These are phyloP conservation scores for Ascosphaera apis DNA, from an alignment of 2,329 filamentous ascomycete genomes.

Conservation along the genomic window DNA sequence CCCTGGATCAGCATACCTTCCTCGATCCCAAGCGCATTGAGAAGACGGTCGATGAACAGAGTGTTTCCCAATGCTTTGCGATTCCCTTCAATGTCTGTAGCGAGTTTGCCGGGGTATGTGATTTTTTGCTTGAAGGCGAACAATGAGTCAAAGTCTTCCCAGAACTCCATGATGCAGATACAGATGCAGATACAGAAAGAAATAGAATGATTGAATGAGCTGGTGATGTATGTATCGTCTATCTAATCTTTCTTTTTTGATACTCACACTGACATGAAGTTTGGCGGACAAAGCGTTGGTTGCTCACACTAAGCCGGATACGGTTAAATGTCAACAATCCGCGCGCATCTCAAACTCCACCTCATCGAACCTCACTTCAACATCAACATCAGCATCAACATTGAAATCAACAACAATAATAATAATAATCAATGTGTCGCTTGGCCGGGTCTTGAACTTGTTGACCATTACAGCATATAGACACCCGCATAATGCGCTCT, in stretches of 20 bases:
- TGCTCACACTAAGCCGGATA: slow-evolving; percentile 2
- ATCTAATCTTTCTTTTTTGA: too few species aligned
- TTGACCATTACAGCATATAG: background rate
- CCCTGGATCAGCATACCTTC: slow-evolving; percentile 30
- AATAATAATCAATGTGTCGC: background rate
- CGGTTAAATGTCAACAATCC: slow-evolving; percentile 7
- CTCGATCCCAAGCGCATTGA: slow-evolving; percentile 44
- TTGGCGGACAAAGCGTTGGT: too few species aligned
- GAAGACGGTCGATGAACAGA: slow-evolving; percentile 59
- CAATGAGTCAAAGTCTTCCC: slow-evolving; percentile 42
- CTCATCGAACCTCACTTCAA: background rate
- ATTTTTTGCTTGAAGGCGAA: slow-evolving; percentile 39
- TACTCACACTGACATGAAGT: too few species aligned
- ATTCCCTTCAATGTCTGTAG: slow-evolving; percentile 40
- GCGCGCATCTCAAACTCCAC: background rate
- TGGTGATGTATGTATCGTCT: too few species aligned
- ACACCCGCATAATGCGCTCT: background rate
- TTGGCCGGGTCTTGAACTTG: background rate
- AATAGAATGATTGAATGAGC: too few species aligned
- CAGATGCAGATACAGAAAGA: too few species aligned
- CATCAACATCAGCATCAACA: background rate
- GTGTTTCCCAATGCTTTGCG: slow-evolving; percentile 45
- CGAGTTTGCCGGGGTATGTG: slow-evolving; percentile 36
- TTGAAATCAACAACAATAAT: background rate
- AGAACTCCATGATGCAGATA: slow-evolving; percentile 19